Evolutionary conservation across 1,139 yeast genomes (phyloP), one percentile per base, ranked within the genome.

Genomic region (Geotrichum klebahnii): DNA sequence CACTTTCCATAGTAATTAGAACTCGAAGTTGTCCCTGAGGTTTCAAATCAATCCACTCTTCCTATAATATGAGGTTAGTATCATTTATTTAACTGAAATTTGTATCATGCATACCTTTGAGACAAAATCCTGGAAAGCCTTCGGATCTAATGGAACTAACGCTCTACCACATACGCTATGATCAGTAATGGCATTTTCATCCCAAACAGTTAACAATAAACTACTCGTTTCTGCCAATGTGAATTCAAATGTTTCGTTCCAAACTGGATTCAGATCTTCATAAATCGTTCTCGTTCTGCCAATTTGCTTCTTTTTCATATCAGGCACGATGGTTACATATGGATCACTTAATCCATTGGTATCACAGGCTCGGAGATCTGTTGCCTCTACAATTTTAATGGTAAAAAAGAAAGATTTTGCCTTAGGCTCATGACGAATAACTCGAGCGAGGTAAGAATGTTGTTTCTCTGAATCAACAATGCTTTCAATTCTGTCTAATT

Each of bases 181-280:
- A 17, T 79, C 76, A 1, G 79, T 74, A 14, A 78, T 61, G 2
- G 67, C 61, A 22, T 74, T 75, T 47, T 80, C 84, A 61, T 83
- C 86, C 96, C 96, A 88, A 0, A 87, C 80, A 0, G 85, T 81
- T 1, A 80, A 76, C 0, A 80, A 75, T 1, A 86, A 60, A 47
- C 69, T 61, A 28, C 64, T 61, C 2, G 68, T 60, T 0, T 65
- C 65, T 0, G 67, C 57, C 1, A 72, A 61, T 0, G 78, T 69
- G 34, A 85, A 67, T 62, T 89, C 96, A 63, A 86, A 84, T 51
- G 83, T 86, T 69, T 92, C 97, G 33, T 52, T 44, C 95, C 96
- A 92, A 23, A 77, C 80, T 0, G 97, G 97, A 59, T 81, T 81
- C 32, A 78, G 68, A 4, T 82, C 79, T 51, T 78, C 79, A 40